Conservation (phyloP, 169 alveolate genomes). For the Plasmodium reichenowi region DNA sequence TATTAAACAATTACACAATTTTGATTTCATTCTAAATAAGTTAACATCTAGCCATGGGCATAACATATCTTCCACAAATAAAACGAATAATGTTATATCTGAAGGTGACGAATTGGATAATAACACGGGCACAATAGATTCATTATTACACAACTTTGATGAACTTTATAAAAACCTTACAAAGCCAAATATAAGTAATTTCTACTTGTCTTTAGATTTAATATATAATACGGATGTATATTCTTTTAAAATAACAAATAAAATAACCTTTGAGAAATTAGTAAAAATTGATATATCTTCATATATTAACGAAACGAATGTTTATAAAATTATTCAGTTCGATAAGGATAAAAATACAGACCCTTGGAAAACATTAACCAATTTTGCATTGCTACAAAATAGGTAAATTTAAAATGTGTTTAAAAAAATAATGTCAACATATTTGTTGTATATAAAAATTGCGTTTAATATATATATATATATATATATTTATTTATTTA, state of each 20-base stretch:
- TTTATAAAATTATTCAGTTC: conserved; percentile 46
- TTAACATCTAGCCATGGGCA: not conserved
- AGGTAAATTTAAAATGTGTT: conserved; percentile 10
- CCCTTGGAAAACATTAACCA: conserved; percentile 47
- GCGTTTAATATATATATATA: not conserved
- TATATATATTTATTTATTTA: not conserved
- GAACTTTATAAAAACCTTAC: conserved; percentile 12
- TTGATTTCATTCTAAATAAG: conserved; percentile 26
- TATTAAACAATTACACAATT: conserved; percentile 33
- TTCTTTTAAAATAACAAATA: conserved; percentile 56
- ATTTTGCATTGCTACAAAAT: conserved; percentile 43
- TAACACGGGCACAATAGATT: not conserved
- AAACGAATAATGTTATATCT: not conserved
- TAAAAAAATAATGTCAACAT: too few relatives aligned
- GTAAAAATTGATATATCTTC: conserved; percentile 55
- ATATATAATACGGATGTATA: conserved; percentile 49
- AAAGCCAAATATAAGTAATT: conserved; percentile 33
- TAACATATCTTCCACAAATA: not conserved
- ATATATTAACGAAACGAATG: conserved; percentile 43
- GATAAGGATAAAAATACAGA: conserved; percentile 28
- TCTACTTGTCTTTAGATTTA: conserved; percentile 50
- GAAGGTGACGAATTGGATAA: not conserved
- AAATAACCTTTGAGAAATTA: conserved; percentile 50
- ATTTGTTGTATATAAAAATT: not conserved
- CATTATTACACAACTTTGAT: not conserved